Percentiles rank a stretch among this genome's conserved stretches.
phyloP scores from a whole-genome alignment of 257 asterid genomes.

The Eustoma russellianum region DNA sequence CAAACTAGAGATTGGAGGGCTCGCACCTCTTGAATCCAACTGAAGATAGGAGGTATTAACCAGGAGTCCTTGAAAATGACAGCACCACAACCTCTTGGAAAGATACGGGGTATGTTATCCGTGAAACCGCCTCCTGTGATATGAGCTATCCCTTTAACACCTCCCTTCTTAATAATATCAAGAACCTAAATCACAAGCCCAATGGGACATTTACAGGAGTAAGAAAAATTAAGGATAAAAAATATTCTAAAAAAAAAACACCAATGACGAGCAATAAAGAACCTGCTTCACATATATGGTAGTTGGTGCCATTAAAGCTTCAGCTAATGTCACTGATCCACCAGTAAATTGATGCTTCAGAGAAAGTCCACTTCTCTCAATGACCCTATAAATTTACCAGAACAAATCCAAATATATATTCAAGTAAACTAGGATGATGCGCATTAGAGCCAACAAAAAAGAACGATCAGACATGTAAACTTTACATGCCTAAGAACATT shows the following conservation, averaged over 20 bases:
- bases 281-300: slow-evolving; percentile 91
- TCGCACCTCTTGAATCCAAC: slow-evolving; percentile 88
- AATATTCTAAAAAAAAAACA: not conserved
- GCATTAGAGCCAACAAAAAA: no score
- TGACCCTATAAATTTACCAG: slow-evolving; percentile 38
- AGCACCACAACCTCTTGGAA: slow-evolving; percentile 88
- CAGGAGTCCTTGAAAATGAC: slow-evolving; percentile 55
- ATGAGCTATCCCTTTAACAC: slow-evolving; percentile 95
- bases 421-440: no score
- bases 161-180: slow-evolving; percentile 71
- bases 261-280: not conserved
- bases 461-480: no score
- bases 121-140: slow-evolving; percentile 97
- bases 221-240: not conserved
- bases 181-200: slow-evolving; percentile 44
- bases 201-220: no score
- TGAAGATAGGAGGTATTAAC: slow-evolving; percentile 71
- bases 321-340: slow-evolving; percentile 47
- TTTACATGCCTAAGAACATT: not conserved
- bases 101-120: slow-evolving; percentile 87
- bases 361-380: slow-evolving; percentile 65
- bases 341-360: slow-evolving; percentile 66
- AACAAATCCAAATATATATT: not conserved
- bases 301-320: slow-evolving; percentile 94
- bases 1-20: not conserved